Conservation (phyloP, 805 yeast genomes). For the Grigorovia jiainica region DNA sequence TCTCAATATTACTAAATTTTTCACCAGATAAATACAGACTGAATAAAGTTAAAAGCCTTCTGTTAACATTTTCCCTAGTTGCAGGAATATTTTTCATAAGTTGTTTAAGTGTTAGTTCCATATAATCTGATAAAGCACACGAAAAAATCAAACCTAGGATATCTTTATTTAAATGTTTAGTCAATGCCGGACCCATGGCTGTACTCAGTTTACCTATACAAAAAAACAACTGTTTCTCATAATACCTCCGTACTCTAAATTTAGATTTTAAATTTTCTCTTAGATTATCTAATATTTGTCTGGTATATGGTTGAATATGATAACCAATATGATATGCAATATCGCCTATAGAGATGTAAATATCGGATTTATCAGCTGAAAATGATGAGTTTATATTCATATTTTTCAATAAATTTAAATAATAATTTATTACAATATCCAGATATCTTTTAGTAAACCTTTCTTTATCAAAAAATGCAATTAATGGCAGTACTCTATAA, state of each 20-base stretch:
- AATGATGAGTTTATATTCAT: constrained; percentile 33
- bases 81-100: constrained; percentile 73
- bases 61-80: constrained; percentile 60
- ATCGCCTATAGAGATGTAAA: constrained; percentile 74
- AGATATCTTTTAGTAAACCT: constrained; percentile 72
- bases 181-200: constrained; percentile 88
- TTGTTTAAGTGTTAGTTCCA: constrained; percentile 64
- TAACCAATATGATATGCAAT: constrained; percentile 68
- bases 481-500: constrained; percentile 70
- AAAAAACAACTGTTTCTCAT: constrained; percentile 78
- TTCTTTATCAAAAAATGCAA: constrained; percentile 69
- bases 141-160: constrained; percentile 68
- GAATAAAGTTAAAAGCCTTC: constrained; percentile 57
- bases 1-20: constrained; percentile 74
- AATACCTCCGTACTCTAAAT: constrained; percentile 52
- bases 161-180: constrained; percentile 79
- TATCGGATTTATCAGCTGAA: constrained; percentile 55
- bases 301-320: constrained; percentile 78
- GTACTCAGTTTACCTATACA: constrained; percentile 79
- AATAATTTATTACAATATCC: constrained; percentile 68
- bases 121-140: constrained; percentile 75
- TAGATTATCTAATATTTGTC: constrained; percentile 75
- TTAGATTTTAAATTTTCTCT: constrained; percentile 60
- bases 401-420: constrained; percentile 67
- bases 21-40: constrained; percentile 75